Evolutionary conservation across 2,329 filamentous ascomycete species (phyloP), one percentile per base, ranked within the genome.

Genomic region (Penicillium rolfsii): DNA sequence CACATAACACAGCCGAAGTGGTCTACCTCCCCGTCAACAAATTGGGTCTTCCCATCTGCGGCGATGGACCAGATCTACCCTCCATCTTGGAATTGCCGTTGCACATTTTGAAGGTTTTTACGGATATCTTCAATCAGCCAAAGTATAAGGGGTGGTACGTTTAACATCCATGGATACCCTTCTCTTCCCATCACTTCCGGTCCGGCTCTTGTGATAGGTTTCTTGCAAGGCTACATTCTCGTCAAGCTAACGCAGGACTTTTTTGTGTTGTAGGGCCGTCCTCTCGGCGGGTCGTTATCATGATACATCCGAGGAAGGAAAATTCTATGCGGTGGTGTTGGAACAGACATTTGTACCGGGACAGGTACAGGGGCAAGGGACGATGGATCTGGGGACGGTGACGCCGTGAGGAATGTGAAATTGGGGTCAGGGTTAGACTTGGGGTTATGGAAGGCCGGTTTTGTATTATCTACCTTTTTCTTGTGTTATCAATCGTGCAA

Each of bases 111-210:
- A 70, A 63, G 50, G 73, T 69, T n/a, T 77, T 77, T 62, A 77
- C 75, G 43, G 75, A 77, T 40, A 74, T 77, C 59, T 77, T 77
- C 33, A 77, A 77, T 65, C 68, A 71, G 57, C 71, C 70, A 2
- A 76, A 73, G 61, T 77, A 75, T 66, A 75, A 76, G 66, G 74
- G 74, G 38, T 77, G 75, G 75, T 77, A 65, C 41, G 55, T 61
- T 14, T 22, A 22, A 22, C 19, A 22, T 22, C 19, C 19, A 22
- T 1, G 19, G 19, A 22, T 22, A 22, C 19, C 19, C 19, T 22
- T 22, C 19, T 22, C 19, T 11, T 11, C 28, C 28, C 28, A 30
- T 30, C 28, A 7, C 28, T 30, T 30, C 9, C 30, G 8, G 9
- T 33, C 5, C 30, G 19, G 19, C 19, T 30, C 28, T 30, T 30